A percentile compares a stretch with the other conserved stretches of the same genome.
These are phyloP conservation scores for Saccharomyces hybrid DNA, from an alignment of 1,139 yeast species.

Conservation along the genomic window DNA sequence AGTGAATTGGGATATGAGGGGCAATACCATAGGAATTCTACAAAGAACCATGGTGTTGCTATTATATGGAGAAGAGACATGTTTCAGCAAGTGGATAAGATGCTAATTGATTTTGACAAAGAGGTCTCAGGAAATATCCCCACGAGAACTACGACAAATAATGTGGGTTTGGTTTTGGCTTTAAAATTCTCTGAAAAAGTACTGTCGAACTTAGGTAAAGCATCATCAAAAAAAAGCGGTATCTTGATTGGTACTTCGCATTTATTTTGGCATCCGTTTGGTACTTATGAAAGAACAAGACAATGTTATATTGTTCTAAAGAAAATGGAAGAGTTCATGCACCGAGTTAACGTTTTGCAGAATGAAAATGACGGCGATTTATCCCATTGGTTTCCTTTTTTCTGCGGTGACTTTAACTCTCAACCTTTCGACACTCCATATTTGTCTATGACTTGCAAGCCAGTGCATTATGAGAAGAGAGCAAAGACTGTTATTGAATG, in stretches of 20 bases:
- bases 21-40: conserved; percentile 48
- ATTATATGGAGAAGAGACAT: conserved; percentile 46
- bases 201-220: neutral
- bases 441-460: conserved; percentile 60
- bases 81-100: conserved; percentile 45
- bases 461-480: conserved; percentile 43
- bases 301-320: conserved; percentile 61
- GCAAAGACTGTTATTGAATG: conserved; percentile 52
- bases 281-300: conserved; percentile 80
- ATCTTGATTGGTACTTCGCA: conserved; percentile 77
- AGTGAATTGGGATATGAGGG: conserved; percentile 49
- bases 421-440: conserved; percentile 86
- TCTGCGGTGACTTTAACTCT: conserved; percentile 87
- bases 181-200: conserved; percentile 41
- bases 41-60: conserved; percentile 73
- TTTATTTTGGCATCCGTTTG: conserved; percentile 91
- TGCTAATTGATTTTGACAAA: conserved; percentile 55
- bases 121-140: conserved; percentile 40
- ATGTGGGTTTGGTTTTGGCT: conserved; percentile 58
- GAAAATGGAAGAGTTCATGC: conserved; percentile 46
- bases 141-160: conserved; percentile 57
- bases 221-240: conserved; percentile 35
- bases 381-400: conserved; percentile 26
- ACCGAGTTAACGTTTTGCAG: conserved; percentile 36
- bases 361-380: conserved; percentile 19